A percentile compares a stretch with the other conserved stretches of the same genome.
Conservation (phyloP, 495 filamentous ascomycete genomes). For the Venustampulla echinocandica region DNA sequence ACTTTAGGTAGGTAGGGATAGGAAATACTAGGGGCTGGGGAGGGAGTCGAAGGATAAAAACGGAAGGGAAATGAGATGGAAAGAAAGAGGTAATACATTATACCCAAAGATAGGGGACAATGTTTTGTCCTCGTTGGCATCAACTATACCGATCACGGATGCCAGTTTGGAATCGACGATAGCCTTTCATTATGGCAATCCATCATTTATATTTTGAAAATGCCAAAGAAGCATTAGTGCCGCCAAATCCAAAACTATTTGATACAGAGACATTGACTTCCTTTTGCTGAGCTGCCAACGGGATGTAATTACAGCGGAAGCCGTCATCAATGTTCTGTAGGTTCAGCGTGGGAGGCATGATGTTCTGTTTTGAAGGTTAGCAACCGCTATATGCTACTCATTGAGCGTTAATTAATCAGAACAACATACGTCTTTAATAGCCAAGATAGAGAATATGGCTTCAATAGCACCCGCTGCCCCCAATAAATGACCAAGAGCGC, state of each 20-base stretch:
- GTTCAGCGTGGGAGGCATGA: constrained; percentile 83
- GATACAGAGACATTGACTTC: constrained; percentile 68
- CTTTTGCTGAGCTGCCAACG: constrained; percentile 58
- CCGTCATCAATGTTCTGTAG: constrained; percentile 57
- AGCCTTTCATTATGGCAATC: too few species aligned
- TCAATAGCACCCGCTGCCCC: constrained; percentile 88
- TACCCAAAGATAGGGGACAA: too few species aligned
- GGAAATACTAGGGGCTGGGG: too few species aligned
- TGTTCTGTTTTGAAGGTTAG: constrained; percentile 44
- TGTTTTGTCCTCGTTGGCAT: too few species aligned
- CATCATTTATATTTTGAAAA: constrained; percentile 47
- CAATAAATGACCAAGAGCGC: constrained; percentile 83
- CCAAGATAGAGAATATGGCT: constrained; percentile 72
- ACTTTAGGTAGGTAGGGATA: too few species aligned
- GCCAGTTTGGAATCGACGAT: too few species aligned
- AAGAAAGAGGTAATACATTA: too few species aligned
- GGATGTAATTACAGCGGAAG: constrained; percentile 83
- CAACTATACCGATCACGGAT: too few species aligned
- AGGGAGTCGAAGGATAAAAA: too few species aligned
- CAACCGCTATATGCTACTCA: constrained; percentile 2
- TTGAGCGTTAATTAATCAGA: too few species aligned
- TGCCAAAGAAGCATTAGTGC: constrained; percentile 87
- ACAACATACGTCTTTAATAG: constrained; percentile 41
- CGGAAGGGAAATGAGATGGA: too few species aligned
- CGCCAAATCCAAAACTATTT: constrained; percentile 97